Base-by-base conservation (phyloP, 176 grass and related monocot genomes). In the Cenchrus americanus region DNA sequence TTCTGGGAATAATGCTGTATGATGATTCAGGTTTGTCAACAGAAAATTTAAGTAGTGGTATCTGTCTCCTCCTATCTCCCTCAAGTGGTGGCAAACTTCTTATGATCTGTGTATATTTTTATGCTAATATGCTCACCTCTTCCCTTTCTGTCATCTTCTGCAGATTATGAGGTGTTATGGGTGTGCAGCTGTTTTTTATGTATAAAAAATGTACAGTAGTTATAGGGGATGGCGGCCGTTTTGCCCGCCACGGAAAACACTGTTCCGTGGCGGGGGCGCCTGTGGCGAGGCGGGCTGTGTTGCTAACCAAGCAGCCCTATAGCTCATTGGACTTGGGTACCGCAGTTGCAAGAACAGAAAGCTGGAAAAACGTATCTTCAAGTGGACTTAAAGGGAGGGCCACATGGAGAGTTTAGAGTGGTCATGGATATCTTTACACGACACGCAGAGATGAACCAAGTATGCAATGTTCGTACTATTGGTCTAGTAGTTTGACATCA, bases 1-100 rank as follows among this genome's bases (percentile, higher is more conserved):
- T 73, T 82, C 92, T 69, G 92, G 75, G 3, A 72, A 82, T 14
- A 66, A 83, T 65, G 63, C 58, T 15, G 84, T 80, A 43, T 90
- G 68, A 90, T 61, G 68, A 75, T 75, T 75, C 43, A 87, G 88
- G 88, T 90, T 68, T 67, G 51, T 62, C 14, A 69, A 22, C 9
- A 18, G 17, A 8, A 61, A 66, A 41, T 41, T 41, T 1, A 77
- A 65, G 23, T n/a, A 48, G 14, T 11, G 30, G 2, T 54, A 10
- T 73, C 15, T 30, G 27, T 71, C n/a, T 15, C 10, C 22, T 23
- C 1, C 1, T 50, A 8, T 50, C 64, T 42, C 6, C 14, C 26
- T 73, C 59, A 7, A 49, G 3, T 0, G 42, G 26, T 26, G 24
- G 14, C 42, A 14, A 84, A 68, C 50, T 60, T 66, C 6, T 13